These are phyloP conservation scores for Fusarium vanettenii DNA, from an alignment of 2,329 filamentous ascomycete genomes.

Conservation along the genomic window DNA sequence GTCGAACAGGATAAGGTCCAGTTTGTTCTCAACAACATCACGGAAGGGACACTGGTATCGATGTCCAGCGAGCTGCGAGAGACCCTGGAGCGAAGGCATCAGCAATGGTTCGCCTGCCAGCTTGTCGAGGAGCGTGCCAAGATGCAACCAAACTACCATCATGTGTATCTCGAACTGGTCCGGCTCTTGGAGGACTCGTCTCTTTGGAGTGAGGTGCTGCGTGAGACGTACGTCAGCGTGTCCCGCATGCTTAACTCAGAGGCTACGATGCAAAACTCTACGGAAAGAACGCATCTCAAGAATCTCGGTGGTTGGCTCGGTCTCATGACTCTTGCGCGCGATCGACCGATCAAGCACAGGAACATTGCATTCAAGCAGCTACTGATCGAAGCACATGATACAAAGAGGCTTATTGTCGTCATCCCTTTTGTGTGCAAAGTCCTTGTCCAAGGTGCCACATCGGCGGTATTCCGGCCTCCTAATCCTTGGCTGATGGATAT, in stretches of 20 bases:
- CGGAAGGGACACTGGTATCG: conserved; percentile 84
- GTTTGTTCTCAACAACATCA: conserved; percentile 97
- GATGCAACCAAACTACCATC: conserved; percentile 96
- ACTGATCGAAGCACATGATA: conserved; percentile 92
- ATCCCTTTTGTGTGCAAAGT: conserved; percentile 99
- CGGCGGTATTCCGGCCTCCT: conserved; percentile 90
- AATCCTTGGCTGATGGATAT: conserved; percentile 99
- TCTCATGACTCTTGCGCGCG: conserved; percentile 88
- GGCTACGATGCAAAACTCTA: conserved; percentile 82
- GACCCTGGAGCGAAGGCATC: conserved; percentile 81
- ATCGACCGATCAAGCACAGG: conserved; percentile 95
- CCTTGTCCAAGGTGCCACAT: conserved; percentile 83
- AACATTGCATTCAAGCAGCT: conserved; percentile 98
- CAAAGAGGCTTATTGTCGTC: conserved; percentile 88
- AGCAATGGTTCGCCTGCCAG: conserved; percentile 97
- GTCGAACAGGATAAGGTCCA: conserved; percentile 92
- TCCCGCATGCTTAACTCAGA: conserved; percentile 92
- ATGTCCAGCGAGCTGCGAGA: conserved; percentile 87
- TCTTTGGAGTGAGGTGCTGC: conserved; percentile 88
- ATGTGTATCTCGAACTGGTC: conserved; percentile 90
- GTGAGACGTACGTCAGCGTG: conserved; percentile 91
- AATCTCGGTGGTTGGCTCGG: conserved; percentile 96
- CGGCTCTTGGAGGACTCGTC: conserved; percentile 82
- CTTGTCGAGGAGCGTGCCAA: conserved; percentile 96
- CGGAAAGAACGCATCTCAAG: conserved; percentile 89